Evolutionary conservation across 805 yeast species (phyloP).

Genomic region (Candida dajiaensis): DNA sequence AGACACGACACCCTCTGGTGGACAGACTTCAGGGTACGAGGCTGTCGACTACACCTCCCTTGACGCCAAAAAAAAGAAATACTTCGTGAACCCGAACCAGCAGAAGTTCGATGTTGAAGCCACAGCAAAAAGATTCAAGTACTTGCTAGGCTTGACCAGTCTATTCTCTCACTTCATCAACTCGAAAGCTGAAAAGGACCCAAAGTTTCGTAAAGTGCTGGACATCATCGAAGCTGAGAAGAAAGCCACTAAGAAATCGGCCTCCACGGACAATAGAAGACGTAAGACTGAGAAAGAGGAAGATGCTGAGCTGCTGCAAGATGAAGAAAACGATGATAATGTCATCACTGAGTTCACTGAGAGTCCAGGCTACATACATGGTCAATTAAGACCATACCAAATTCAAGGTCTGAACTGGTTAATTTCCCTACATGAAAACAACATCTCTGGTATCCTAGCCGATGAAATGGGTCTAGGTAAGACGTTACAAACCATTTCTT

Average conservation of each 20-base stretch:
- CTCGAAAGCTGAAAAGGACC: slow-evolving; percentile 57
- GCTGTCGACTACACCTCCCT: slow-evolving; percentile 7
- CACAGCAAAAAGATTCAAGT: slow-evolving; percentile 62
- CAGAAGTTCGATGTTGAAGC: slow-evolving; percentile 45
- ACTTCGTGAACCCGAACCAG: slow-evolving; percentile 30
- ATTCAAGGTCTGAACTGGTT: slow-evolving; percentile 80
- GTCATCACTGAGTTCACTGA: slow-evolving; percentile 68
- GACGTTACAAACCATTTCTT: slow-evolving; percentile 71
- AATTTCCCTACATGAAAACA: slow-evolving; percentile 59
- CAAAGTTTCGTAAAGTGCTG: slow-evolving; percentile 46
- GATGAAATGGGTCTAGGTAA: slow-evolving; percentile 88
- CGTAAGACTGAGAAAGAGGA: slow-evolving; percentile 75
- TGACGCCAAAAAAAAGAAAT: slow-evolving; percentile 18
- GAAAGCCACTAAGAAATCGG: slow-evolving; percentile 13
- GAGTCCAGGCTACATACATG: slow-evolving; percentile 69
- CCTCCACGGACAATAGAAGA: slow-evolving; percentile 38
- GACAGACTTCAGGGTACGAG: background rate
- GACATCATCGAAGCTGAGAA: slow-evolving; percentile 31
- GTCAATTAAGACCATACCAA: slow-evolving; percentile 66
- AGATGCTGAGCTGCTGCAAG: slow-evolving; percentile 67
- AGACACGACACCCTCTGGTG: background rate
- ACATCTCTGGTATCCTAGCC: slow-evolving; percentile 70
- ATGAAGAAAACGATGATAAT: slow-evolving; percentile 36
- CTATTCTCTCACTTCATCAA: slow-evolving; percentile 65
- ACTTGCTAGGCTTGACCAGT: slow-evolving; percentile 58